Evolutionary conservation across 352 stramenopile species (phyloP), one percentile per base, ranked within the genome.

Genomic region (Stephanocyclus meneghinianus): DNA sequence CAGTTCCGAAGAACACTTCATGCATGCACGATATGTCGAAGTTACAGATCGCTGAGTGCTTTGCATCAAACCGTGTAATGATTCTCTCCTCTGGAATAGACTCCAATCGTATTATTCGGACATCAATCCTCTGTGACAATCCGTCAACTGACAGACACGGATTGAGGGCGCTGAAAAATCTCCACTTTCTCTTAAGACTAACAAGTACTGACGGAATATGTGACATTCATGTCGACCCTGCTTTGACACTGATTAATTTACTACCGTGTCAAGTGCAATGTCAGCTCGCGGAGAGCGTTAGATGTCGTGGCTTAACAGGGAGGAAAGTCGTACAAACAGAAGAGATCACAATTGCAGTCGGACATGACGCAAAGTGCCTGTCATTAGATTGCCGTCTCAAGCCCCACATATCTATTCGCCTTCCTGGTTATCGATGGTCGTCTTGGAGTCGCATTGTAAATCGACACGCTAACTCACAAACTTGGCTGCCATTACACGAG

Each of bases 401-500:
- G 64, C 77, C 77, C 2, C 77, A 89, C 48, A 76, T 90, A 64
- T 88, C 76, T 21, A 56, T 90, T 60, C 60, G 74, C 51, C 71
- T 91, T 44, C 80, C 79, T 64, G 81, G 83, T 6, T 91, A 91
- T 53, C 55, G 74, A 45, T 92, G 84, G 83, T 90, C 83, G 30
- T 50, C 47, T 13, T 92, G 84, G 85, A 84, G 86, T 50, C 70
- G 81, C 68, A 91, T 93, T 73, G 78, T 93, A 0, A 92, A 92
- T 67, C 30, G 87, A 48, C 73, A 83, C 18, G 59, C 59, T 6
- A 84, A 84, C 45, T 85, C 74, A 18, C 16, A 66, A 44, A 93
- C 88, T 40, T 93, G 85, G 86, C 59, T 78, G 42, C 86, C 85
- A 42, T 80, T 76, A 30, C 78, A 88, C 65, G 74, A 81, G 30